phyloP scores from a whole-genome alignment of 768 basidiomycete species.

The Serendipita sp. region DNA sequence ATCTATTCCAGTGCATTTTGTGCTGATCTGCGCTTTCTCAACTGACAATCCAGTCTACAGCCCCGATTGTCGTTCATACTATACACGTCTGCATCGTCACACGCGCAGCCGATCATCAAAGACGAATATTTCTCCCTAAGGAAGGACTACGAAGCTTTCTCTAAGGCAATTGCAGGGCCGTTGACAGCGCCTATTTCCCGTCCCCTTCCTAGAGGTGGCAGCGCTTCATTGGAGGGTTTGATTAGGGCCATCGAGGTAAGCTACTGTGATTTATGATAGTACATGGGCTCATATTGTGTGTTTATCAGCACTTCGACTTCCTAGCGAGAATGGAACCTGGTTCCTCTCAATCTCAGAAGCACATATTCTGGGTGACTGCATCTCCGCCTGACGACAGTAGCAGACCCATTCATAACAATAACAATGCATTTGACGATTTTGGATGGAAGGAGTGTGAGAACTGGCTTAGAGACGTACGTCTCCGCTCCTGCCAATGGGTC shows the following conservation, averaged over 20 bases:
- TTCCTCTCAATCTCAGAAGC: not conserved
- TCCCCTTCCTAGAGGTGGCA: not conserved
- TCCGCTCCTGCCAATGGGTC: not conserved
- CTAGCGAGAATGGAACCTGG: not conserved
- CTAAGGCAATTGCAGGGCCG: not conserved
- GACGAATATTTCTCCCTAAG: not conserved
- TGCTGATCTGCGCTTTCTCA: not conserved
- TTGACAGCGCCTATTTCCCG: not conserved
- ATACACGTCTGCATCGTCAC: not conserved
- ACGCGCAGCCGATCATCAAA: not conserved
- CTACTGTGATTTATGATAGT: not conserved
- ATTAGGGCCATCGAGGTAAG: not conserved
- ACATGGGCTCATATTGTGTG: not conserved
- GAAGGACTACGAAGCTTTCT: not conserved
- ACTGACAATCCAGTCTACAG: not conserved
- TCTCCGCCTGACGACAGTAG: not conserved
- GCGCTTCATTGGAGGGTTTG: not conserved
- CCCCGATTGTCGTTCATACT: not conserved
- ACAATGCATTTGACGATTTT: not conserved
- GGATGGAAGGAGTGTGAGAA: constrained; percentile 3
- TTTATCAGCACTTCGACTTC: not conserved
- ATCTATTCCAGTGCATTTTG: not conserved
- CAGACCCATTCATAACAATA: not conserved
- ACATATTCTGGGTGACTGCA: not conserved
- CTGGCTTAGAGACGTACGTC: not conserved